These are phyloP conservation scores for Metarhizium sp. DNA, from an alignment of 2,329 filamentous ascomycete species.

Conservation along the genomic window DNA sequence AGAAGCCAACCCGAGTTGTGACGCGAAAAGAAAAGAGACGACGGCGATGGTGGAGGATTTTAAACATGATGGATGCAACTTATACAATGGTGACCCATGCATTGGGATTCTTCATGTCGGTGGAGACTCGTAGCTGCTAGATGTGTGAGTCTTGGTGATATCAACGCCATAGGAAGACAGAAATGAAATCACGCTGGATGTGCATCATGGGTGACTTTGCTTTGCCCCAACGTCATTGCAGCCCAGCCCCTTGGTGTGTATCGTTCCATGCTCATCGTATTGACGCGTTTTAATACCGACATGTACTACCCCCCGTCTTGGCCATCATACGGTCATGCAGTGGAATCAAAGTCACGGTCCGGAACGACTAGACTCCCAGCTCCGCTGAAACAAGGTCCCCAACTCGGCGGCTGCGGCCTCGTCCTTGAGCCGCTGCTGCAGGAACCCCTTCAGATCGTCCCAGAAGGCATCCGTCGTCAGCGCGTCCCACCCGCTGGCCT, in stretches of 20 bases:
- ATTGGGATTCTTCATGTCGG: conserved; percentile 1
- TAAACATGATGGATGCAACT: not conserved
- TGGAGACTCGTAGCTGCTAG: not conserved
- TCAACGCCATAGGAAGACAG: not conserved
- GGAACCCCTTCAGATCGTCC: conserved; percentile 71
- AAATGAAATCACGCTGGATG: not conserved
- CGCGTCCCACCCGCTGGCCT: conserved; percentile 44
- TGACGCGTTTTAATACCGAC: not conserved
- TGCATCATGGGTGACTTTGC: not conserved
- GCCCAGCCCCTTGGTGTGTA: not conserved
- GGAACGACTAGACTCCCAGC: conserved; percentile 49
- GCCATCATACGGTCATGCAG: not conserved
- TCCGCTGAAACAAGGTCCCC: conserved; percentile 57
- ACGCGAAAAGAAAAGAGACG: conserved; percentile 13
- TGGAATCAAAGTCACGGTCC: conserved; percentile 11
- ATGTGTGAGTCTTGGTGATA: not conserved
- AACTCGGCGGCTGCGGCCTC: conserved; percentile 55
- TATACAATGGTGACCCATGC: conserved; percentile 3
- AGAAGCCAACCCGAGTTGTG: conserved; percentile 16
- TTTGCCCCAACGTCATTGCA: not conserved
- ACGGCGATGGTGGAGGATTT: conserved; percentile 8
- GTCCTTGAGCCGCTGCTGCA: conserved; percentile 71
- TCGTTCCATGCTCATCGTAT: not conserved
- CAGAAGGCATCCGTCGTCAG: conserved; percentile 72
- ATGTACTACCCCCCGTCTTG: too few relatives aligned